Conservation (phyloP, 345 rosid genomes). For the Citrus mangshanensis region DNA sequence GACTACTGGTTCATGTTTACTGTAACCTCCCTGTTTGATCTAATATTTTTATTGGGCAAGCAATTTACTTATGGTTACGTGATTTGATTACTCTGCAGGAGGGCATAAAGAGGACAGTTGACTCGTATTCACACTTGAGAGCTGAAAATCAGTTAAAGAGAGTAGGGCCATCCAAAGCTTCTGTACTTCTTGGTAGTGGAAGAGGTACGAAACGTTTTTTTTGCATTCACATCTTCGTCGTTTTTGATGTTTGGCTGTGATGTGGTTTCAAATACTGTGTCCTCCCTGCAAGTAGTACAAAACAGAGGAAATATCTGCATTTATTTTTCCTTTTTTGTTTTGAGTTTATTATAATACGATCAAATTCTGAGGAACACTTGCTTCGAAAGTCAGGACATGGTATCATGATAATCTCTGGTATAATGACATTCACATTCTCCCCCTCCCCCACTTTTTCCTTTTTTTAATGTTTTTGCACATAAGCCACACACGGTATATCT, state of each 20-base stretch:
- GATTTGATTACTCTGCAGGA: conserved; percentile 51
- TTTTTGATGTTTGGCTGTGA: background rate
- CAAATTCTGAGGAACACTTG: background rate
- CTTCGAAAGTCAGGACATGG: background rate
- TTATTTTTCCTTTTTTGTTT: background rate
- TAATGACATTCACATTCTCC: background rate
- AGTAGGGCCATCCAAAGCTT: conserved; percentile 85
- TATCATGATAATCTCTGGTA: background rate
- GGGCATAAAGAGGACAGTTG: conserved; percentile 70
- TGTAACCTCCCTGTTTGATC: background rate
- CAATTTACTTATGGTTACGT: conserved; percentile 10
- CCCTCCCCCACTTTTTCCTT: no score
- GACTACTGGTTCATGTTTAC: background rate
- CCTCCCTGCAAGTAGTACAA: background rate
- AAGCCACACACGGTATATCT: background rate
- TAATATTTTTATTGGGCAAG: background rate
- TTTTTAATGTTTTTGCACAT: background rate
- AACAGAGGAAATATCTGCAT: background rate
- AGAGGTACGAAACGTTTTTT: conserved; percentile 41
- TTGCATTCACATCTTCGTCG: background rate
- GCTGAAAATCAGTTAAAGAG: conserved; percentile 56
- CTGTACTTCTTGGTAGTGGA: conserved; percentile 71
- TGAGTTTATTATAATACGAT: background rate
- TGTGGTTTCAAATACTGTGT: background rate
- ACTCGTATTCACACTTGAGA: conserved; percentile 71